A percentile compares a stretch with the other conserved stretches of the same genome.
These are phyloP conservation scores for Pseudocercospora cruenta DNA, from an alignment of 2,329 filamentous ascomycete species.

Conservation along the genomic window DNA sequence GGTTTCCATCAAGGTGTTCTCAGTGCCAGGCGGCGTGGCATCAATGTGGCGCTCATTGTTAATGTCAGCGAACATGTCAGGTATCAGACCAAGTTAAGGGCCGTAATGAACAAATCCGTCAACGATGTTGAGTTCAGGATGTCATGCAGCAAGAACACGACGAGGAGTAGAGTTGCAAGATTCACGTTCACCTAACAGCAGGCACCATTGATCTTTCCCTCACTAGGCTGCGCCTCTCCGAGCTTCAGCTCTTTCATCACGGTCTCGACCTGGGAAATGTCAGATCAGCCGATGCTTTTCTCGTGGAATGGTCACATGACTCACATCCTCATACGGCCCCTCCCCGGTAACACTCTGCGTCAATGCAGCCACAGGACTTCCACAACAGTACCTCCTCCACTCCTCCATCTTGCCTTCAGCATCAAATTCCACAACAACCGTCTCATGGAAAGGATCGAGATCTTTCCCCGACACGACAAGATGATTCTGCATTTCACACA, in stretches of 20 bases:
- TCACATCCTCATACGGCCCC: background rate
- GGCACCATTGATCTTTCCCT: too few relatives aligned
- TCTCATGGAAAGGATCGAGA: background rate
- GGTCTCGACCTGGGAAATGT: background rate
- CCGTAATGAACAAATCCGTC: background rate
- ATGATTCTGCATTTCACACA: background rate
- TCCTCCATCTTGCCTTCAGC: background rate
- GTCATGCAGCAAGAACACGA: background rate
- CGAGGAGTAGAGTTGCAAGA: background rate
- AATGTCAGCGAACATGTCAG: background rate
- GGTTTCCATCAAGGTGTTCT: background rate
- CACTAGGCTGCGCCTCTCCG: too few relatives aligned
- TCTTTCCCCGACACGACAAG: background rate
- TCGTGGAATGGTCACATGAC: too few relatives aligned
- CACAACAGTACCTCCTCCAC: background rate
- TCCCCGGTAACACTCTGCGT: background rate
- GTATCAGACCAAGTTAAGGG: background rate
- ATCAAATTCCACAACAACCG: background rate
- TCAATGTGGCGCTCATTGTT: background rate
- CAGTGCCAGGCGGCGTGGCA: too few relatives aligned
- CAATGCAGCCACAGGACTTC: background rate
- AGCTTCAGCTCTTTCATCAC: background rate
- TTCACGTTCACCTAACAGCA: too few relatives aligned
- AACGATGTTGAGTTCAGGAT: background rate
- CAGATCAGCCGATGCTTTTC: background rate